Conservation (phyloP, 2,329 filamentous ascomycete species). For the Emmonsiellopsis sp. region DNA sequence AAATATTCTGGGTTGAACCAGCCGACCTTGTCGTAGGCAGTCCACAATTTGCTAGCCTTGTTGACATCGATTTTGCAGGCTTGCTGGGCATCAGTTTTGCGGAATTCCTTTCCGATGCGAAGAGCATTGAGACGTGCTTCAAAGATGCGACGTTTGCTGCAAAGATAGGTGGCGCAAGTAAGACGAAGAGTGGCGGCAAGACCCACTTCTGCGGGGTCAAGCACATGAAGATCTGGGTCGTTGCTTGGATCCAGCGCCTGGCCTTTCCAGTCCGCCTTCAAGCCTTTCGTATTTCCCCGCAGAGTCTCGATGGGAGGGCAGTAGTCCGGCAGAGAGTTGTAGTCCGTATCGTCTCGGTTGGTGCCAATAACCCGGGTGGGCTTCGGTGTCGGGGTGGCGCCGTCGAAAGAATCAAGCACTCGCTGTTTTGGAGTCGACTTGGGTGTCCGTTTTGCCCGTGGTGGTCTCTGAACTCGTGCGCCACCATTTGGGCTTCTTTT, state of each 20-base stretch:
- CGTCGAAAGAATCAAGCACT: slow-evolving; percentile 28
- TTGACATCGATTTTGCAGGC: slow-evolving; percentile 98
- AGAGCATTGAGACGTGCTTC: slow-evolving; percentile 60
- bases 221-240: slow-evolving; percentile 59
- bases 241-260: slow-evolving; percentile 64
- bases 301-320: slow-evolving; percentile 61
- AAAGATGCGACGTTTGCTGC: slow-evolving; percentile 89
- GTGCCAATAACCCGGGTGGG: slow-evolving; percentile 39
- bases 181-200: slow-evolving; percentile 73
- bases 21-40: slow-evolving; percentile 74
- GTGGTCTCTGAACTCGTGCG: slow-evolving; percentile 20
- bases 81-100: slow-evolving; percentile 91
- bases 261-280: slow-evolving; percentile 85
- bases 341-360: slow-evolving; percentile 76
- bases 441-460: slow-evolving; percentile 29
- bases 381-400: slow-evolving; percentile 29
- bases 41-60: slow-evolving; percentile 89
- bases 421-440: slow-evolving; percentile 33
- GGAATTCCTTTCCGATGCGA: slow-evolving; percentile 67
- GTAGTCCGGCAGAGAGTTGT: slow-evolving; percentile 59
- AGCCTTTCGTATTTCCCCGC: slow-evolving; percentile 54
- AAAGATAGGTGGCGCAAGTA: slow-evolving; percentile 79
- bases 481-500: slow-evolving; percentile 16
- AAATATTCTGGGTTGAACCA: slow-evolving; percentile 59
- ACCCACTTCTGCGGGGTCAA: slow-evolving; percentile 68